These are phyloP conservation scores for Malassezia dermatis DNA, from an alignment of 1,284 basidiomycete species.

Conservation along the genomic window DNA sequence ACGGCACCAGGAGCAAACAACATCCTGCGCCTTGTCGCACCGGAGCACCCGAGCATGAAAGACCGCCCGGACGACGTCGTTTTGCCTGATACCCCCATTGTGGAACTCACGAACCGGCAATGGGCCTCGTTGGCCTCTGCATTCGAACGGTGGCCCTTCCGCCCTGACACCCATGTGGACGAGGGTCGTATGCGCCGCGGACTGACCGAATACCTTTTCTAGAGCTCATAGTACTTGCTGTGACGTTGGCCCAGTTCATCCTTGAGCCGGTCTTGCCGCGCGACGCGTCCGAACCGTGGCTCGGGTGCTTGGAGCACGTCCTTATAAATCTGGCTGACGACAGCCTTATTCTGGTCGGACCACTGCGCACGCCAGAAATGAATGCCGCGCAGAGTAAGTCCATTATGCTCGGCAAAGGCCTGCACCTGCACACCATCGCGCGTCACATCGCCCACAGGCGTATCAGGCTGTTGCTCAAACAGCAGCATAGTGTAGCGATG, in stretches of 20 bases:
- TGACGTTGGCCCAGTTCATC: slow-evolving; percentile 14
- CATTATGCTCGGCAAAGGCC: slow-evolving; percentile 56
- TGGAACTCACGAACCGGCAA: slow-evolving; percentile 32
- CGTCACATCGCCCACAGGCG: not conserved
- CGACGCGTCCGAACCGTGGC: slow-evolving; percentile 12
- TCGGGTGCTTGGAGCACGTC: slow-evolving; percentile 52
- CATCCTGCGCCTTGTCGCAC: slow-evolving; percentile 29
- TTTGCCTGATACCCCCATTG: slow-evolving; percentile 24
- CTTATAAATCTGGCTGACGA: slow-evolving; percentile 60
- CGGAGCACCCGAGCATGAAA: slow-evolving; percentile 19
- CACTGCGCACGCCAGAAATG: slow-evolving; percentile 77
- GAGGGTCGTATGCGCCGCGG: slow-evolving; percentile 25
- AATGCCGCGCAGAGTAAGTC: slow-evolving; percentile 56
- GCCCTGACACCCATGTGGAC: slow-evolving; percentile 30
- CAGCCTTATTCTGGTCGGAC: slow-evolving; percentile 51
- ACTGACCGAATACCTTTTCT: slow-evolving; percentile 4
- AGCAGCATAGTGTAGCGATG: slow-evolving; percentile 72
- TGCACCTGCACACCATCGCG: slow-evolving; percentile 59
- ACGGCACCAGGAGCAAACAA: slow-evolving; percentile 38
- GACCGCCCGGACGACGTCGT: slow-evolving; percentile 22
- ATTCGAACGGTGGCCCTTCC: slow-evolving; percentile 46
- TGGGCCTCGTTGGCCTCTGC: slow-evolving; percentile 34
- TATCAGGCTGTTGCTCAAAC: slow-evolving; percentile 56
- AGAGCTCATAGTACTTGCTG: slow-evolving; percentile 17
- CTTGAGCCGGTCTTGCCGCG: slow-evolving; percentile 11